Conservation (phyloP, 2,329 filamentous ascomycete genomes). For the Dactylellina drechsleri region DNA sequence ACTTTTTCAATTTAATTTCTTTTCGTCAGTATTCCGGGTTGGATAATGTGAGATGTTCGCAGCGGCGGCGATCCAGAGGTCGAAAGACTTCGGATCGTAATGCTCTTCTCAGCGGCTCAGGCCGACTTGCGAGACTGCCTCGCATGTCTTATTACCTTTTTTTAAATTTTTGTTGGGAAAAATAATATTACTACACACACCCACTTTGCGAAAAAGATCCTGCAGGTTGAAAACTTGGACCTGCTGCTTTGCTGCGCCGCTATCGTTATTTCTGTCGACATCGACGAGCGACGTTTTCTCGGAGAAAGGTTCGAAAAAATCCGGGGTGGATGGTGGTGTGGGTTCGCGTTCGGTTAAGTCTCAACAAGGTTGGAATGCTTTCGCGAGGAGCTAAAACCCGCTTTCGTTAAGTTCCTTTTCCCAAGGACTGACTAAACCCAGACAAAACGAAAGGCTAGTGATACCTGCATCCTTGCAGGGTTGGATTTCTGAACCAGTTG, state of each 20-base stretch:
- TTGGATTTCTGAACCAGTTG: slow-evolving; percentile 1
- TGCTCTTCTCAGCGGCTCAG: not conserved
- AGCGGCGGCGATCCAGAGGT: not conserved
- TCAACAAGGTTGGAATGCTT: slow-evolving; percentile 47
- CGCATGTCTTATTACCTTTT: not conserved
- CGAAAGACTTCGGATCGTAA: slow-evolving; percentile 2
- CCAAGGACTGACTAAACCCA: slow-evolving; percentile 8
- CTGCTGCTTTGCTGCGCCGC: slow-evolving; percentile 21
- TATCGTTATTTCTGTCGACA: slow-evolving; percentile 11
- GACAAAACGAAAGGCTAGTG: slow-evolving; percentile 10
- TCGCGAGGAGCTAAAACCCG: slow-evolving; percentile 16
- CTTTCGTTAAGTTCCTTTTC: not conserved
- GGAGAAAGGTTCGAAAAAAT: slow-evolving; percentile 12
- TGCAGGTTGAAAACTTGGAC: not conserved
- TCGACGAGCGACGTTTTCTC: slow-evolving; percentile 5
- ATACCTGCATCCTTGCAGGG: slow-evolving; percentile 40
- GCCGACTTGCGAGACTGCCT: slow-evolving; percentile 3
- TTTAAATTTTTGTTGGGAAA: slow-evolving; percentile 12
- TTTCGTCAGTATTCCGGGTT: not conserved
- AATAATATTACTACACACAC: too few species aligned
- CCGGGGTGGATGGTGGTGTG: slow-evolving; percentile 30
- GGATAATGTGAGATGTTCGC: not conserved
- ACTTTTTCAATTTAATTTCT: slow-evolving; percentile 6
- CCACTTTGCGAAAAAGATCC: not conserved
- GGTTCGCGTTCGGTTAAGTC: slow-evolving; percentile 33